Percentiles rank a stretch among this genome's conserved stretches.
Conservation (phyloP, 148 eudicot species). For the Amaranthus hypochondriacus region DNA sequence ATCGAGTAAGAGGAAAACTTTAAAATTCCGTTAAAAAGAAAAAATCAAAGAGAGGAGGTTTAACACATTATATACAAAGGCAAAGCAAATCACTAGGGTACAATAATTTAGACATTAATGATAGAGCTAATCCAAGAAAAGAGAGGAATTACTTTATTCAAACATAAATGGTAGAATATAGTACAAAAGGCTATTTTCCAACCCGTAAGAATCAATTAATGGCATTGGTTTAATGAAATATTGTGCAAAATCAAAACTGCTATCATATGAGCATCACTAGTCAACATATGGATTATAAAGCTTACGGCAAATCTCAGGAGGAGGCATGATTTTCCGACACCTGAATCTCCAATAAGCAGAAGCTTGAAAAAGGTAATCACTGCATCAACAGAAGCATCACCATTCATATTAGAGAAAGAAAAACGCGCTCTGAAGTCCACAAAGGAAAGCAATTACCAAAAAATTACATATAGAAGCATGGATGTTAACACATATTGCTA, state of each 20-base stretch:
- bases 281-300: not conserved
- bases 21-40: no score
- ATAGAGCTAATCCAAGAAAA: not conserved
- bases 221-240: not conserved
- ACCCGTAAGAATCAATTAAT: not conserved
- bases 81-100: not conserved
- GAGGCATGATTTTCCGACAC: slow-evolving; percentile 39
- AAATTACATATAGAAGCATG: slow-evolving; percentile 1
- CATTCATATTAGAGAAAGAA: not conserved
- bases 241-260: not conserved
- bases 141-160: not conserved
- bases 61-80: not conserved
- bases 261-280: not conserved
- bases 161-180: not conserved
- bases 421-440: not conserved
- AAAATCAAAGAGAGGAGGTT: not conserved
- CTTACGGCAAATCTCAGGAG: slow-evolving; percentile 39
- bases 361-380: slow-evolving; percentile 40
- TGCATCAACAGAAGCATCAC: slow-evolving; percentile 19
- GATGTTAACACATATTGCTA: no score
- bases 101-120: not conserved
- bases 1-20: no score
- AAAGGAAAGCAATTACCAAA: not conserved
- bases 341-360: slow-evolving; percentile 39
- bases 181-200: not conserved